phyloP scores from a whole-genome alignment of 2,329 filamentous ascomycete genomes.

The Raffaelea arxii region DNA sequence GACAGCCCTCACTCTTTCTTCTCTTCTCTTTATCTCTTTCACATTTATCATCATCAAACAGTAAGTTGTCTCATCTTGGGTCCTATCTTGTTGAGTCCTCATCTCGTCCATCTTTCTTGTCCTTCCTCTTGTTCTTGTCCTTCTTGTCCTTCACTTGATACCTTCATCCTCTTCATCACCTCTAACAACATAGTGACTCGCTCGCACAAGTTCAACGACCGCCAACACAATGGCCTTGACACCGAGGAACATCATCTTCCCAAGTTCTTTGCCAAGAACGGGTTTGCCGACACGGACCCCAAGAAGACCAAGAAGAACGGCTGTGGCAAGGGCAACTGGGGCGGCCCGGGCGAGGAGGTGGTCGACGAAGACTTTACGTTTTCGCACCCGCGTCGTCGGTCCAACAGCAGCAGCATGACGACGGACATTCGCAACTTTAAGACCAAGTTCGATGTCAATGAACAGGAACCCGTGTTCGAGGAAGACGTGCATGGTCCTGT shows the following conservation, averaged over 20 bases:
- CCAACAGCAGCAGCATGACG: conserved; percentile 74
- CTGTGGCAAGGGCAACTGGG: conserved; percentile 90
- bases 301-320: conserved; percentile 97
- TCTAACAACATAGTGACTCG: conserved; percentile 66
- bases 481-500: conserved; percentile 67
- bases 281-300: conserved; percentile 71
- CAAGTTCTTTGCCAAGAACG: conserved; percentile 86
- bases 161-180: no score
- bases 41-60: not conserved
- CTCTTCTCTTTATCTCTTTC: not conserved
- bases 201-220: conserved; percentile 91
- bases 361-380: conserved; percentile 73
- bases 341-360: conserved; percentile 71
- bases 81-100: not conserved
- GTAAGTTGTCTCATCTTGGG: not conserved
- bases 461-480: conserved; percentile 86
- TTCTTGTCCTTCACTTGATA: not conserved
- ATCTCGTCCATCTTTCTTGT: not conserved
- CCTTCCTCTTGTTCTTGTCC: not conserved
- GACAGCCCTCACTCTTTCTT: not conserved
- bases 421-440: conserved; percentile 70
- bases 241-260: conserved; percentile 69
- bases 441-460: conserved; percentile 92
- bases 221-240: conserved; percentile 68
- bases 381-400: conserved; percentile 78